phyloP scores from a whole-genome alignment of 768 basidiomycete genomes.

The Guyanaporus albipodus region DNA sequence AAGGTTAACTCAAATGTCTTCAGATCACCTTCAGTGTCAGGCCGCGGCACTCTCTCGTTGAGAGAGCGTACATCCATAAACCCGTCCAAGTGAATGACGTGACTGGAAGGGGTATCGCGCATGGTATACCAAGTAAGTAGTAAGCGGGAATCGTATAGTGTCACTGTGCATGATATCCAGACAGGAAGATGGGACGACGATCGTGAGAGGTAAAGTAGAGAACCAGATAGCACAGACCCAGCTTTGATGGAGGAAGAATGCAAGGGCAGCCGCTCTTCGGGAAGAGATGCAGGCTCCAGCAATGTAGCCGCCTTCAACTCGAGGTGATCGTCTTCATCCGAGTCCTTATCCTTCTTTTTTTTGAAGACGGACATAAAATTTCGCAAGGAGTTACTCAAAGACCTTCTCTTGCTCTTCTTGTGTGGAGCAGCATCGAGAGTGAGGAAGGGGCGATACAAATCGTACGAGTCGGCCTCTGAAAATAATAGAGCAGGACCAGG shows the following conservation, averaged over 20 bases:
- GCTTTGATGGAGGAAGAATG: neutral
- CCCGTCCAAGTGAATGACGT: slow-evolving; percentile 44
- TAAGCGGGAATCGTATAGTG: slow-evolving; percentile 38
- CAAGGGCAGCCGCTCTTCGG: slow-evolving; percentile 1
- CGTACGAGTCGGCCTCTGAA: slow-evolving; percentile 11
- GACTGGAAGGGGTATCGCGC: slow-evolving; percentile 38
- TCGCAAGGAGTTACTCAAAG: slow-evolving; percentile 59
- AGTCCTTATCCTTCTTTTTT: slow-evolving; percentile 37
- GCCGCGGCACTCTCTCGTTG: slow-evolving; percentile 45
- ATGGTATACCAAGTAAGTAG: slow-evolving; percentile 46
- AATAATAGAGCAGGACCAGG: slow-evolving; percentile 15
- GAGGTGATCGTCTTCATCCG: slow-evolving; percentile 23
- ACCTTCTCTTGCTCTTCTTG: slow-evolving; percentile 45
- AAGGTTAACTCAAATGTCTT: slow-evolving; percentile 67
- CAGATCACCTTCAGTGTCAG: slow-evolving; percentile 38
- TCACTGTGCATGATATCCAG: slow-evolving; percentile 48
- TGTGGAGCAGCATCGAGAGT: slow-evolving; percentile 17
- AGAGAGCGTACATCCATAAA: slow-evolving; percentile 68
- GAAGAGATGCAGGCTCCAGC: neutral
- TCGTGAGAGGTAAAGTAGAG: slow-evolving; percentile 48
- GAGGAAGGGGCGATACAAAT: slow-evolving; percentile 14
- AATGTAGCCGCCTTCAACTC: slow-evolving; percentile 1
- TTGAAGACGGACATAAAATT: slow-evolving; percentile 62
- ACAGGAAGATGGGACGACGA: slow-evolving; percentile 33
- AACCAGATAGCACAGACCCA: slow-evolving; percentile 9